phyloP scores from a whole-genome alignment of 495 filamentous ascomycete species.

The Annulohypoxylon stygium region DNA sequence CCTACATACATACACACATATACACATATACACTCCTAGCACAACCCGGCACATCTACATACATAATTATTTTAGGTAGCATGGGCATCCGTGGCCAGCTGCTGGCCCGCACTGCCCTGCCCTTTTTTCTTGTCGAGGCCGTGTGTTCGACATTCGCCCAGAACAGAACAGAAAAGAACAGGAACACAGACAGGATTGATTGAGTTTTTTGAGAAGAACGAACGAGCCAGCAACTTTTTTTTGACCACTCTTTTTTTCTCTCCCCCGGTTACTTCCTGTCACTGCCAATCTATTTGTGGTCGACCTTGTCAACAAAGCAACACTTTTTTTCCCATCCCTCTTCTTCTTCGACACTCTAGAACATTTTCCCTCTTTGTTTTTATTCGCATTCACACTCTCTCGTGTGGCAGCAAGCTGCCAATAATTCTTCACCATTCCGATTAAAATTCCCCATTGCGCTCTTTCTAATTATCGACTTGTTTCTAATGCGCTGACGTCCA shows the following conservation, averaged over 20 bases:
- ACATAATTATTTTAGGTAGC: slow-evolving; percentile 51
- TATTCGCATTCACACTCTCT: slow-evolving; percentile 47
- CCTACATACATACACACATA: background rate
- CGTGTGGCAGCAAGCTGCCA: slow-evolving; percentile 50
- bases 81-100: slow-evolving; percentile 52
- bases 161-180: slow-evolving; percentile 32
- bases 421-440: slow-evolving; percentile 47
- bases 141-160: slow-evolving; percentile 30
- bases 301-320: slow-evolving; percentile 53
- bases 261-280: slow-evolving; percentile 47
- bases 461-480: slow-evolving; percentile 49
- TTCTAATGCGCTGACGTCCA: slow-evolving; percentile 51
- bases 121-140: slow-evolving; percentile 43
- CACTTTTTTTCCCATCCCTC: slow-evolving; percentile 32
- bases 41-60: slow-evolving; percentile 33
- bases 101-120: slow-evolving; percentile 55
- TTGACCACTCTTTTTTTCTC: slow-evolving; percentile 47
- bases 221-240: slow-evolving; percentile 42
- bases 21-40: slow-evolving; percentile 24
- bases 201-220: slow-evolving; percentile 32
- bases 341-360: slow-evolving; percentile 38
- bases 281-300: slow-evolving; percentile 43
- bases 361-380: slow-evolving; percentile 47
- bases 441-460: slow-evolving; percentile 41
- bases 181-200: slow-evolving; percentile 40